Base-by-base conservation (phyloP, 2,329 filamentous ascomycete genomes). In the Aspergillus aculeatus region DNA sequence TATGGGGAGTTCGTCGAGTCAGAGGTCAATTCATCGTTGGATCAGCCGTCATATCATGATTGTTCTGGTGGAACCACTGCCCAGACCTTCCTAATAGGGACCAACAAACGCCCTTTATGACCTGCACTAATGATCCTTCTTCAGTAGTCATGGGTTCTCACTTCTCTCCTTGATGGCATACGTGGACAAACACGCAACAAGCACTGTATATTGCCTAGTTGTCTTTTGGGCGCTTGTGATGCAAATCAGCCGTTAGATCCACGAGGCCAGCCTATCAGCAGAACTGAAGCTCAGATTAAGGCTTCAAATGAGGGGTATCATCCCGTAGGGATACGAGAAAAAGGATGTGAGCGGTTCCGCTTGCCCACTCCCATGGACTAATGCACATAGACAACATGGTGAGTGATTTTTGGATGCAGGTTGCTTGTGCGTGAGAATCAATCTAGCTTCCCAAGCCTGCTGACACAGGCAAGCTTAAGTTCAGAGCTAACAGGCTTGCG, bases 211-310 rank as follows among this genome's bases (percentile, higher is more conserved):
- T 44, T 32, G 23, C 24, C 26, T 55, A 32, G 26, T 32, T 47
- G 41, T 55, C 41, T 31, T 31, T 31, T 26, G 53, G n/a, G 44
- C 31, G 23, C 26, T 21, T 19, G 41, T 11, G 53, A 19, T 55
- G 53, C 53, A 55, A 47, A 48, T 31, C 26, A 32, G 53, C 53
- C 53, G 53, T 55, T 55, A 23, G 53, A 55, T 48, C 53, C 44
- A 32, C 24, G 38, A 47, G 10, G 24, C n/a, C 23, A 41, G 26
- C 53, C 53, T 55, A 55, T 55, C 41, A 55, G 26, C 24, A 26
- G n/a, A n/a, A 44, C 38, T 44, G 16, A 6, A 44, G 38, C 38
- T 19, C 38, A 44, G 38, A 44, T 44, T 35, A 44, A 19, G 16
- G 38, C 38, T 19, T 6, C 38, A 19, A 44, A 16, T 44, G 38